phyloP scores from a whole-genome alignment of 2,329 filamentous ascomycete genomes.

The Colletotrichum falcatum region DNA sequence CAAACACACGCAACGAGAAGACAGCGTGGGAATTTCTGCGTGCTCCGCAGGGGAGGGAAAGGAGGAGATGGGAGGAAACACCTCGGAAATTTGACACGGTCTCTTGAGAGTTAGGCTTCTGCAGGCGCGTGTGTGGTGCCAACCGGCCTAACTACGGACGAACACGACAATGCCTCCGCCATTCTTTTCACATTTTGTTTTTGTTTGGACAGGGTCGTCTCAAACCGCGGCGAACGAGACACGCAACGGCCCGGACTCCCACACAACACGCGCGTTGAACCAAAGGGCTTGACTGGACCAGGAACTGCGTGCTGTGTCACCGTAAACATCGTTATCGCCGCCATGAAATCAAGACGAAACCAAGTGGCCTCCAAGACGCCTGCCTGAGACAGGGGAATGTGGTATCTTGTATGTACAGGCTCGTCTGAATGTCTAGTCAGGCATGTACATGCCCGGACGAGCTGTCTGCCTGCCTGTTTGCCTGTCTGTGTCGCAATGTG shows the following conservation, averaged over 20 bases:
- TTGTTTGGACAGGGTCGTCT: background rate
- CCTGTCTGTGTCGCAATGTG: slow-evolving; percentile 9
- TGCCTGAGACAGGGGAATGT: slow-evolving; percentile 41
- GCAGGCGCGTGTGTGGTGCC: background rate
- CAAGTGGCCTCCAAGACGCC: slow-evolving; percentile 24
- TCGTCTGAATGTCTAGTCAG: slow-evolving; percentile 18
- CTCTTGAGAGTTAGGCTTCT: background rate
- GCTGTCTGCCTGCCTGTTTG: background rate
- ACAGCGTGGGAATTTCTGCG: no score
- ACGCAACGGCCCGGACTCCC: slow-evolving; percentile 21
- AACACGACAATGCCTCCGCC: background rate
- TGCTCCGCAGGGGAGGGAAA: background rate
- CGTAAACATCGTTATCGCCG: background rate
- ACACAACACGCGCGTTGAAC: background rate
- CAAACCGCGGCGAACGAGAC: slow-evolving; percentile 22
- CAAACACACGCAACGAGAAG: background rate
- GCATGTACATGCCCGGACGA: slow-evolving; percentile 14
- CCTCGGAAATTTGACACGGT: background rate
- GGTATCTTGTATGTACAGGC: slow-evolving; percentile 42
- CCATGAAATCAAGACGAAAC: slow-evolving; percentile 1
- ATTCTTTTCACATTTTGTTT: background rate
- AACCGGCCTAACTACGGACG: slow-evolving; percentile 6
- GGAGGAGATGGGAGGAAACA: background rate
- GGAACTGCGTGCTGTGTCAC: background rate
- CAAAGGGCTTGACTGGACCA: slow-evolving; percentile 3